phyloP scores from a whole-genome alignment of 108 stramenopile genomes.

The Schizochytrium sp. region DNA sequence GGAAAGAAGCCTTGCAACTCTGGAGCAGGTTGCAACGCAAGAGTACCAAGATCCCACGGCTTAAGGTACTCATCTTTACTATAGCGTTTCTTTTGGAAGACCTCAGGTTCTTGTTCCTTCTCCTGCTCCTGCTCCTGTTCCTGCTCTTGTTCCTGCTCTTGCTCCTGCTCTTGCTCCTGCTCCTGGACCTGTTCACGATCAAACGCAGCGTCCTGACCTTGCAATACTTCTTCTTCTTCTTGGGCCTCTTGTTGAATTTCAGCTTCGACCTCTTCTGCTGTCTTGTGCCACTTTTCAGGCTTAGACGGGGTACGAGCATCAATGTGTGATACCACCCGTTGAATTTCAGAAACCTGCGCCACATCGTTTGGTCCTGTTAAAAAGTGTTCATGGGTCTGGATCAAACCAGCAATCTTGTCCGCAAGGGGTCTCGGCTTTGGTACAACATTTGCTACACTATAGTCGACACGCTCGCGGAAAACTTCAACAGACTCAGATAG shows the following conservation, averaged over 20 bases:
- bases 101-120: slow-evolving; percentile 89
- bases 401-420: slow-evolving; percentile 83
- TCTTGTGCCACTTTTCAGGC: slow-evolving; percentile 62
- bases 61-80: slow-evolving; percentile 93
- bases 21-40: slow-evolving; percentile 77
- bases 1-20: slow-evolving; percentile 85
- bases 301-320: slow-evolving; percentile 81
- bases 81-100: slow-evolving; percentile 89
- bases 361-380: slow-evolving; percentile 86
- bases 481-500: slow-evolving; percentile 80
- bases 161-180: slow-evolving; percentile 96
- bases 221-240: slow-evolving; percentile 82
- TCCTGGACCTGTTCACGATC: slow-evolving; percentile 95
- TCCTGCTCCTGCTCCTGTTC: slow-evolving; percentile 90
- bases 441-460: slow-evolving; percentile 93
- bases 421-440: slow-evolving; percentile 87
- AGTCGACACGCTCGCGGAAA: slow-evolving; percentile 93
- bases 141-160: slow-evolving; percentile 92
- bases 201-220: slow-evolving; percentile 79
- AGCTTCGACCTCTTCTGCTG: slow-evolving; percentile 68
- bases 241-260: slow-evolving; percentile 80
- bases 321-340: slow-evolving; percentile 90
- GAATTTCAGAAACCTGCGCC: slow-evolving; percentile 90
- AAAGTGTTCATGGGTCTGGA: slow-evolving; percentile 83
- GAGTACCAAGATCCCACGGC: slow-evolving; percentile 87